Evolutionary conservation across 2,329 filamentous ascomycete species (phyloP).

Genomic region (Ascochyta lentis): DNA sequence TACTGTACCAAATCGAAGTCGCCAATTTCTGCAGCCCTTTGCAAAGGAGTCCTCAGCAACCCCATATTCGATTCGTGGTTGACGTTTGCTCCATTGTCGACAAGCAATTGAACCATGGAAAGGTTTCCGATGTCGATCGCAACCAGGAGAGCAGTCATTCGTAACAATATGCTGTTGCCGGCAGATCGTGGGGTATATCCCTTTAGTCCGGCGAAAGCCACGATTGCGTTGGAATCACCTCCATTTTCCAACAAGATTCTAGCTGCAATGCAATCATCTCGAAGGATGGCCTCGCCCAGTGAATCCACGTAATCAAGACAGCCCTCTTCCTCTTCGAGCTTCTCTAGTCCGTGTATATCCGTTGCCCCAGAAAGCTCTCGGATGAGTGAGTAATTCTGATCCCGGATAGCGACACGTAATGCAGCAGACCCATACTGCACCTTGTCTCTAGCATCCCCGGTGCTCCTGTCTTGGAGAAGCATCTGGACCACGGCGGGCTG

Average conservation of each 20-base stretch:
- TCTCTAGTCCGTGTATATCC: slow-evolving; percentile 4
- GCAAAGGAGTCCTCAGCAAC: slow-evolving; percentile 13
- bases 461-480: not conserved
- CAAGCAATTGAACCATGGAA: slow-evolving; percentile 1
- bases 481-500: not conserved
- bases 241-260: slow-evolving; percentile 2
- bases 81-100: not conserved
- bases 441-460: not conserved
- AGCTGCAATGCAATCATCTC: not conserved
- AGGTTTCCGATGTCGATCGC: slow-evolving; percentile 8
- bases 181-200: not conserved
- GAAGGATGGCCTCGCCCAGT: slow-evolving; percentile 6
- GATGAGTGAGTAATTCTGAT: slow-evolving; percentile 1
- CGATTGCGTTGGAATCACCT: slow-evolving; percentile 1
- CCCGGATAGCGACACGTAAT: slow-evolving; percentile 1
- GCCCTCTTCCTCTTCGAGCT: not conserved
- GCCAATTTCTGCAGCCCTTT: slow-evolving; percentile 18
- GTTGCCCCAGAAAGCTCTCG: not conserved
- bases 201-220: not conserved
- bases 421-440: slow-evolving; percentile 6
- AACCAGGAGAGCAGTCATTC: slow-evolving; percentile 4
- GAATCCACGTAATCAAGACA: not conserved
- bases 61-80: not conserved
- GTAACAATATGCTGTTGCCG: not conserved
- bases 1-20: slow-evolving; percentile 15